These are phyloP conservation scores for Fusarium pseudograminearum DNA, from an alignment of 2,329 filamentous ascomycete species.

Conservation along the genomic window DNA sequence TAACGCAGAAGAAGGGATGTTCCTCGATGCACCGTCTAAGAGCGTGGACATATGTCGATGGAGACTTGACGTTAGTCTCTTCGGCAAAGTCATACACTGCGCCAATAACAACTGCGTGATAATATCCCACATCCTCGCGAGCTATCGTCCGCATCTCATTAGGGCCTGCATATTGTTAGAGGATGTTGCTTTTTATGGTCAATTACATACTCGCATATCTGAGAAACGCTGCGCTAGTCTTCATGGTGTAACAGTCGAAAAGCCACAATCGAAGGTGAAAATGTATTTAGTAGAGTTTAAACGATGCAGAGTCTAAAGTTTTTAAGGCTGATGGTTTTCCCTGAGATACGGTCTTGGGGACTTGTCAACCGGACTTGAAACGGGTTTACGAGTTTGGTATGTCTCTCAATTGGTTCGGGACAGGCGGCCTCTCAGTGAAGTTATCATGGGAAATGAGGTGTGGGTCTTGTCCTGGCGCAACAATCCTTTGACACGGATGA, in stretches of 20 bases:
- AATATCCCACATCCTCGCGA: conserved; percentile 41
- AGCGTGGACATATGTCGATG: conserved; percentile 28
- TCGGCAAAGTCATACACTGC: conserved; percentile 34
- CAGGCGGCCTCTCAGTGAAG: conserved; percentile 34
- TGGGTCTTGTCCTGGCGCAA: not conserved
- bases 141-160: conserved; percentile 42
- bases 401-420: not conserved
- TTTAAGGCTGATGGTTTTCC: not conserved
- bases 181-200: not conserved
- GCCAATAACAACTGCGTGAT: conserved; percentile 42
- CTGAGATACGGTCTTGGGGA: not conserved
- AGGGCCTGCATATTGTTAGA: conserved; percentile 26
- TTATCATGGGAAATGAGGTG: conserved; percentile 8
- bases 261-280: not conserved
- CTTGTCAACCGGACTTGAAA: not conserved
- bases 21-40: conserved; percentile 35
- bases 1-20: conserved; percentile 41
- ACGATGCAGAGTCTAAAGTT: not conserved
- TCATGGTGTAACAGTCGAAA: conserved; percentile 13
- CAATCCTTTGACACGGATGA: conserved; percentile 7
- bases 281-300: not conserved
- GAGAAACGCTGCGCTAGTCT: conserved; percentile 23
- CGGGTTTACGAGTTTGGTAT: not conserved
- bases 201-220: conserved; percentile 32
- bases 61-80: conserved; percentile 9